A percentile compares a stretch with the other conserved stretches of the same genome.
Evolutionary conservation across 305 asterid species (phyloP).

Genomic region (Fraxinus baroniana): DNA sequence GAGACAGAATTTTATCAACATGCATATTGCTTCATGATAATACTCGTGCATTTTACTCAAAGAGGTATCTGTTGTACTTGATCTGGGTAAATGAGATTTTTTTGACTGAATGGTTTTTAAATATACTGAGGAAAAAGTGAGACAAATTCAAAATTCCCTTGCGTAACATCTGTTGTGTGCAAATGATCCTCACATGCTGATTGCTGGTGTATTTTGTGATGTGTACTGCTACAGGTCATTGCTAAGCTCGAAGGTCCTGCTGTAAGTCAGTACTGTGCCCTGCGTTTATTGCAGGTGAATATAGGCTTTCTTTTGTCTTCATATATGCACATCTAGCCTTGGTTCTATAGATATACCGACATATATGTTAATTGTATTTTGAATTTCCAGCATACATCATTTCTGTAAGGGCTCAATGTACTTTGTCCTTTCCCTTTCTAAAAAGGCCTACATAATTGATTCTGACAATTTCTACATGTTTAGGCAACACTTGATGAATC

Average conservation of each 20-base stretch:
- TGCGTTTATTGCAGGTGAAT: constrained; percentile 90
- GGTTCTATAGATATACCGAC: not conserved
- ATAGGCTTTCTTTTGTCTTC: constrained; percentile 21
- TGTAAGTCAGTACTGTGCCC: constrained; percentile 93
- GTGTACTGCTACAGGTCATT: constrained; percentile 70
- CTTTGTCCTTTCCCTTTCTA: not conserved
- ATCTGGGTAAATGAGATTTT: constrained; percentile 6
- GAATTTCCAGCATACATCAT: not conserved
- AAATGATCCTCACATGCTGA: constrained; percentile 25
- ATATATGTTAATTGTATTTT: not conserved
- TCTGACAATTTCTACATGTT: constrained; percentile 37
- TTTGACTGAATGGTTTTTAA: not conserved
- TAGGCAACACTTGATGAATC: constrained; percentile 98
- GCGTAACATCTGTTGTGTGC: constrained; percentile 12
- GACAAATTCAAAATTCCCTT: constrained; percentile 5
- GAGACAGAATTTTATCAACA: not conserved
- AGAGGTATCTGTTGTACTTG: constrained; percentile 5
- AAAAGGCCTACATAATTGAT: constrained; percentile 4
- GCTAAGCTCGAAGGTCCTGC: constrained; percentile 99
- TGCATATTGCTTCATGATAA: constrained; percentile 4
- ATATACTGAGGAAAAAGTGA: constrained; percentile 6
- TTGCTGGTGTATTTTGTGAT: constrained; percentile 19
- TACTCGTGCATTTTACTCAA: not conserved
- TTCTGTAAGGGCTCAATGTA: not conserved
- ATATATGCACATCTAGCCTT: not conserved